These are phyloP conservation scores for Fraxinus baroniana DNA, from an alignment of 305 asterid species.

Conservation along the genomic window DNA sequence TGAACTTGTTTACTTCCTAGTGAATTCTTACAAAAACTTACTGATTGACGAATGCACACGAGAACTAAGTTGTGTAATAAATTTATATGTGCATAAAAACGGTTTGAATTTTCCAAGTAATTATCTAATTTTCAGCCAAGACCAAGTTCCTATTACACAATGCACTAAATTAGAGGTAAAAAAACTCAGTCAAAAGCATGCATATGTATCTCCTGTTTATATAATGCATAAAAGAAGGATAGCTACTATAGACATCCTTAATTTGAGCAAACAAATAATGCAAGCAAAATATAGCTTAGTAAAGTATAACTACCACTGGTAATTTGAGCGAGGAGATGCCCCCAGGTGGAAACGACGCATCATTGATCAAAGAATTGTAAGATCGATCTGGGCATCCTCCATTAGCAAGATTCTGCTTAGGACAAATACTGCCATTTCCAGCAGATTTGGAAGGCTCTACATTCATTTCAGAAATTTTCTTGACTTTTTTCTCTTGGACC, in stretches of 20 bases:
- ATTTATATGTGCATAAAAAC: background rate
- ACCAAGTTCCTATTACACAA: background rate
- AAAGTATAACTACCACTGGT: slow-evolving; percentile 91
- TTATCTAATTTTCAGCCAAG: slow-evolving; percentile 1
- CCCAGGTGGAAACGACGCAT: slow-evolving; percentile 61
- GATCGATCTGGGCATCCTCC: slow-evolving; percentile 58
- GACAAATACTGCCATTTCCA: slow-evolving; percentile 63
- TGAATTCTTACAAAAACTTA: background rate
- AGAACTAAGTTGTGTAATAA: background rate
- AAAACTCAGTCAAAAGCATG: background rate
- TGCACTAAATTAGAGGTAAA: background rate
- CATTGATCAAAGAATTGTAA: slow-evolving; percentile 54
- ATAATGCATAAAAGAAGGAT: background rate
- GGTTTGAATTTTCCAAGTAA: slow-evolving; percentile 7
- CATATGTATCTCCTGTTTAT: background rate
- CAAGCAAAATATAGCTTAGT: slow-evolving; percentile 29
- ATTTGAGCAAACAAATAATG: background rate
- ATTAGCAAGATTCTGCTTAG: slow-evolving; percentile 59
- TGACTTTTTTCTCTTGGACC: slow-evolving; percentile 97
- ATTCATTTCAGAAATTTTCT: slow-evolving; percentile 83
- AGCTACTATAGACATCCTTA: background rate
- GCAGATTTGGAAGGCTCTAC: slow-evolving; percentile 57
- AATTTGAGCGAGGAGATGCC: slow-evolving; percentile 70
- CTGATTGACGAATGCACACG: slow-evolving; percentile 2
- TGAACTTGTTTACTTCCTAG: background rate